phyloP scores from a whole-genome alignment of 2,329 filamentous ascomycete genomes.

The Cercospora sp. region DNA sequence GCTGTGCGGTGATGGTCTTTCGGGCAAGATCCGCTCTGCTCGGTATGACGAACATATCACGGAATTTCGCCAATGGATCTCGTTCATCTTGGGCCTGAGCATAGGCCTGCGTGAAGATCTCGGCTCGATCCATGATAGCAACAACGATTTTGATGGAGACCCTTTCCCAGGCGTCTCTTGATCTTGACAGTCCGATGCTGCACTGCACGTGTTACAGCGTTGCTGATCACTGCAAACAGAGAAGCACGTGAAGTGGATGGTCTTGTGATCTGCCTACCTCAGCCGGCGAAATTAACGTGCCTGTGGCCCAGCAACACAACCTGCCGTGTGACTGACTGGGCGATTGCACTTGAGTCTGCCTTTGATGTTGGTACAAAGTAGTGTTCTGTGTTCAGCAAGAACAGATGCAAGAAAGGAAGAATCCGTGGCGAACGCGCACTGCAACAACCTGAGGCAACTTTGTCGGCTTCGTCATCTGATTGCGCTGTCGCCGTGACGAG shows the following conservation, averaged over 20 bases:
- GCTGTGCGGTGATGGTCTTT: constrained; percentile 51
- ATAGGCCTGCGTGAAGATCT: constrained; percentile 25
- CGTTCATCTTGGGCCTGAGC: constrained; percentile 38
- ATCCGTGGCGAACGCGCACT: background rate
- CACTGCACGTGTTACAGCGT: constrained; percentile 1
- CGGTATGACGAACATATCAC: constrained; percentile 75
- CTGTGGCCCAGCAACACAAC: background rate
- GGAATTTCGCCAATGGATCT: constrained; percentile 45
- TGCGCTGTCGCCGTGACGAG: background rate
- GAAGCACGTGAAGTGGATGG: constrained; percentile 6
- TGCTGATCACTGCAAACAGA: background rate
- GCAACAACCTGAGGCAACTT: background rate
- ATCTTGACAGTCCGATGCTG: background rate
- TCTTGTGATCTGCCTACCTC: constrained; percentile 17
- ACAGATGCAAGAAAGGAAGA: background rate
- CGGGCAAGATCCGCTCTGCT: constrained; percentile 70
- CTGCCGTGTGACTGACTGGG: constrained; percentile 6
- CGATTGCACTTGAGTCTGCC: background rate
- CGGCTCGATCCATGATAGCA: constrained; percentile 20
- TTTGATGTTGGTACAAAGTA: background rate
- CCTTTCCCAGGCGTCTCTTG: background rate
- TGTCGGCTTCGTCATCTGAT: constrained; percentile 1
- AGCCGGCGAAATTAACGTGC: constrained; percentile 5
- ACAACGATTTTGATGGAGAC: too few relatives aligned
- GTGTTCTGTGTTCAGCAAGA: background rate